Conservation (phyloP, 208 protist genomes). For the Novymonas esmeraldas region DNA sequence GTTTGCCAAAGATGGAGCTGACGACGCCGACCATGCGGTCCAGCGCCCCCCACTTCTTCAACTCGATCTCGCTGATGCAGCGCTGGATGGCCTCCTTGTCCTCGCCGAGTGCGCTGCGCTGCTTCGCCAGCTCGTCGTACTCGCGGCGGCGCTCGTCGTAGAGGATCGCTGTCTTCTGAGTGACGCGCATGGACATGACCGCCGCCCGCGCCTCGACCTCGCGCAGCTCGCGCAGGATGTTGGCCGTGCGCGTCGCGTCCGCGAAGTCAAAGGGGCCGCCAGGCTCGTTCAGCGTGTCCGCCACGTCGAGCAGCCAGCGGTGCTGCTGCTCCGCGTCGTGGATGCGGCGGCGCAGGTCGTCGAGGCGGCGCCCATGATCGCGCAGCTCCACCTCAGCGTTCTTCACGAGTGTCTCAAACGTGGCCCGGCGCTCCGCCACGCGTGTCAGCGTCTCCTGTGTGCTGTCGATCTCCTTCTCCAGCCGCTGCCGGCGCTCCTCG, state of each 20-base stretch:
- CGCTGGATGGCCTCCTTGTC: conserved; percentile 97
- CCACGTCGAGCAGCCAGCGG: conserved; percentile 57
- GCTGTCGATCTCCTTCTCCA: conserved; percentile 86
- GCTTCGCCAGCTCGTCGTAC: conserved; percentile 96
- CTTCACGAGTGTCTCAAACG: conserved; percentile 69
- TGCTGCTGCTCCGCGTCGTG: conserved; percentile 70
- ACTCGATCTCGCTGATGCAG: conserved; percentile 97
- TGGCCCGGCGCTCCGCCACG: conserved; percentile 55
- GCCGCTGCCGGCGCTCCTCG: conserved; percentile 51
- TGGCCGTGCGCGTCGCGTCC: conserved; percentile 57
- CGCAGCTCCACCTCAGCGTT: conserved; percentile 83
- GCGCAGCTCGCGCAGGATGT: conserved; percentile 71
- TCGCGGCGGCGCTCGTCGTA: conserved; percentile 96
- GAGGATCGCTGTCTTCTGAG: conserved; percentile 94
- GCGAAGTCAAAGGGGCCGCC: conserved; percentile 70
- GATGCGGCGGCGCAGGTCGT: conserved; percentile 53
- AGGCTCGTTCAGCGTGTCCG: conserved; percentile 44
- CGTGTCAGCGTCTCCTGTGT: conserved; percentile 71
- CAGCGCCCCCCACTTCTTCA: conserved; percentile 98
- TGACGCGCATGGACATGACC: conserved; percentile 82
- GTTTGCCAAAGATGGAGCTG: conserved; percentile 96
- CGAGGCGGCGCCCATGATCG: conserved; percentile 44
- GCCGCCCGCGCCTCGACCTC: conserved; percentile 76
- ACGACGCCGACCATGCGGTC: conserved; percentile 96
- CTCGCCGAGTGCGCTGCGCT: conserved; percentile 92